These are phyloP conservation scores for Sapria himalayana DNA, from an alignment of 345 rosid species.

Conservation along the genomic window DNA sequence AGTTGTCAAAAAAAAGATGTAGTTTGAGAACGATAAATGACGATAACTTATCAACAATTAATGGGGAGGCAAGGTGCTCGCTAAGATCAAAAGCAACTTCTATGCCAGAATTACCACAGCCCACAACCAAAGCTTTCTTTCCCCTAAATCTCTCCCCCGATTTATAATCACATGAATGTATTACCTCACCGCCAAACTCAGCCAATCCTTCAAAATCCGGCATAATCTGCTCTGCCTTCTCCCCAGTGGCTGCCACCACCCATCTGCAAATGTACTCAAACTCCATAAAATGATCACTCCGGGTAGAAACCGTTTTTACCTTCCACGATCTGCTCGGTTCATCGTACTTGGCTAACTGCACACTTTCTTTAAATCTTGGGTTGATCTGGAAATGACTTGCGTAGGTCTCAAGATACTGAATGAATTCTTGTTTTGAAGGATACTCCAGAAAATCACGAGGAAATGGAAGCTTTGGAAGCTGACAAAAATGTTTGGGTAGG, in stretches of 20 bases:
- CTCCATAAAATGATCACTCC: constrained; percentile 18
- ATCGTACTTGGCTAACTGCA: constrained; percentile 57
- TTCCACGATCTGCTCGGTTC: constrained; percentile 69
- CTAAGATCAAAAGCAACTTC: constrained; percentile 81
- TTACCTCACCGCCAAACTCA: constrained; percentile 47
- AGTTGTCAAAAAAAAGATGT: no score
- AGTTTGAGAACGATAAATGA: not conserved
- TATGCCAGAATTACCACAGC: constrained; percentile 96
- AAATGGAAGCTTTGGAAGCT: constrained; percentile 60
- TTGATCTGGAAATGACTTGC: constrained; percentile 38
- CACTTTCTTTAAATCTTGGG: constrained; percentile 69
- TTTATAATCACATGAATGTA: constrained; percentile 59
- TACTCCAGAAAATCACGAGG: constrained; percentile 60
- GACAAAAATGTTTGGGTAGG: constrained; percentile 66
- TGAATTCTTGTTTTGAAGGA: constrained; percentile 49
- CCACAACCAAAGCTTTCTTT: constrained; percentile 64
- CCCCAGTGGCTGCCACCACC: constrained; percentile 95
- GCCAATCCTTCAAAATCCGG: constrained; percentile 57
- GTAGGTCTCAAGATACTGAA: constrained; percentile 51
- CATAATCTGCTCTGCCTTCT: constrained; percentile 60
- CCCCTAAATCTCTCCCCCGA: constrained; percentile 51
- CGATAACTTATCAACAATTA: constrained; percentile 53
- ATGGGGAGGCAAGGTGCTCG: constrained; percentile 43
- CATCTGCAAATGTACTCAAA: constrained; percentile 73
- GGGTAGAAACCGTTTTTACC: constrained; percentile 34